These are phyloP conservation scores for Neurospora crassa DNA, from an alignment of 2,329 filamentous ascomycete species.

Conservation along the genomic window DNA sequence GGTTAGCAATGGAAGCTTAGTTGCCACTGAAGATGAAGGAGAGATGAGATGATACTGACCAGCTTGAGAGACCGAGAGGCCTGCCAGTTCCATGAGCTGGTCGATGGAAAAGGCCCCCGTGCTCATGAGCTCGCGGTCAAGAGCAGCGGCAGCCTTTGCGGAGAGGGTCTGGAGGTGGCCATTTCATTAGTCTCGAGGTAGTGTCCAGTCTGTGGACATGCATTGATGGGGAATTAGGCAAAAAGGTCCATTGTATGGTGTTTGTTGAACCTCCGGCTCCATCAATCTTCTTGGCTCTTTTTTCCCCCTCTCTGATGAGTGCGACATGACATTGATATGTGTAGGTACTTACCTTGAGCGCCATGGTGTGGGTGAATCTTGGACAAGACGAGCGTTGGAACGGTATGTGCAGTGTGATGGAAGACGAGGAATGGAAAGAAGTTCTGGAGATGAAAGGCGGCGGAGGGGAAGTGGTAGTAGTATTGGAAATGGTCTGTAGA, in stretches of 20 bases:
- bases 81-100: constrained; percentile 94
- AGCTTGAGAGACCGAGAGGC: constrained; percentile 84
- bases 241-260: not conserved
- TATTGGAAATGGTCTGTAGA: not conserved
- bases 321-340: constrained; percentile 1
- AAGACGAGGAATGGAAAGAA: not conserved
- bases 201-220: not conserved
- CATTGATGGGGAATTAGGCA: not conserved
- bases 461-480: not conserved
- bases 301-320: too few relatives aligned
- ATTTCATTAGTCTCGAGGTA: not conserved
- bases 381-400: not conserved
- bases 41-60: constrained; percentile 37
- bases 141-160: constrained; percentile 75
- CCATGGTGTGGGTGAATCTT: not conserved
- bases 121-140: constrained; percentile 93
- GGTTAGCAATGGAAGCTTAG: constrained; percentile 5
- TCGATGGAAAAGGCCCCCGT: constrained; percentile 82
- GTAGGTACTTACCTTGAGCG: not conserved
- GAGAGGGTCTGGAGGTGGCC: constrained; percentile 58
- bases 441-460: not conserved
- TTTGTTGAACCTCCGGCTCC: not conserved
- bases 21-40: not conserved
- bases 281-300: not conserved
- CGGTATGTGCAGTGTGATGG: not conserved